Percentiles rank a stretch among this genome's conserved stretches.
Evolutionary conservation across 2,329 filamentous ascomycete species (phyloP).

Genomic region (Ceratocystis harringtonii): DNA sequence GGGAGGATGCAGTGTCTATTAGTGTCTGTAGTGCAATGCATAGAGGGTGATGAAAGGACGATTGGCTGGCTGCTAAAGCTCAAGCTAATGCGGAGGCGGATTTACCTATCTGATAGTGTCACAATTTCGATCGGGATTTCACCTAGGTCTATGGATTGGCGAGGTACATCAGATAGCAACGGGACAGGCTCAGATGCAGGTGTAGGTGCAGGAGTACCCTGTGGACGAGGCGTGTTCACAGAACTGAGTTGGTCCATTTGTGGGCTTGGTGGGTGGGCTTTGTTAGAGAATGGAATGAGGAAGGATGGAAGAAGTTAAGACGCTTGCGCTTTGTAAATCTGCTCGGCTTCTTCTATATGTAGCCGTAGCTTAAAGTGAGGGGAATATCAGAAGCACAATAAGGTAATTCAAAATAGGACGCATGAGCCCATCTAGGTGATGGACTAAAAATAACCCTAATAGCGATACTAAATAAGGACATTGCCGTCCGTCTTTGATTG

Average conservation of each 20-base stretch:
- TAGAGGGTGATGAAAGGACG: too few species aligned
- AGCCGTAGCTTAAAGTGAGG: background rate
- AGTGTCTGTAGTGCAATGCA: conserved; percentile 17
- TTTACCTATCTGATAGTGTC: conserved; percentile 70
- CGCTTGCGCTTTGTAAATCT: background rate
- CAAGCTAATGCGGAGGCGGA: conserved; percentile 1
- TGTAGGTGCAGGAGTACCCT: background rate
- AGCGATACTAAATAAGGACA: background rate
- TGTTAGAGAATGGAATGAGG: background rate
- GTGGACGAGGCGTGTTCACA: background rate
- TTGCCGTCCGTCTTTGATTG: too few species aligned
- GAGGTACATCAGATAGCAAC: conserved; percentile 31
- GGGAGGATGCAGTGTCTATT: conserved; percentile 13
- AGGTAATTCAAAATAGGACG: background rate
- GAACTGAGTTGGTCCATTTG: background rate
- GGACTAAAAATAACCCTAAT: conserved; percentile 1
- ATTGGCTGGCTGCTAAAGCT: background rate
- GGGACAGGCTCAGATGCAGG: background rate
- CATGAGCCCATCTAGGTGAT: background rate
- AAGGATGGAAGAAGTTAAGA: background rate
- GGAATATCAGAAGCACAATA: background rate
- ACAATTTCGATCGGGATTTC: conserved; percentile 89
- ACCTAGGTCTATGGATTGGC: conserved; percentile 57
- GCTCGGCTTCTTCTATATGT: background rate
- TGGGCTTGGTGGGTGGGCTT: background rate